Evolutionary conservation across 495 filamentous ascomycete genomes (phyloP).

Genomic region (Hypoxylon intermedium): DNA sequence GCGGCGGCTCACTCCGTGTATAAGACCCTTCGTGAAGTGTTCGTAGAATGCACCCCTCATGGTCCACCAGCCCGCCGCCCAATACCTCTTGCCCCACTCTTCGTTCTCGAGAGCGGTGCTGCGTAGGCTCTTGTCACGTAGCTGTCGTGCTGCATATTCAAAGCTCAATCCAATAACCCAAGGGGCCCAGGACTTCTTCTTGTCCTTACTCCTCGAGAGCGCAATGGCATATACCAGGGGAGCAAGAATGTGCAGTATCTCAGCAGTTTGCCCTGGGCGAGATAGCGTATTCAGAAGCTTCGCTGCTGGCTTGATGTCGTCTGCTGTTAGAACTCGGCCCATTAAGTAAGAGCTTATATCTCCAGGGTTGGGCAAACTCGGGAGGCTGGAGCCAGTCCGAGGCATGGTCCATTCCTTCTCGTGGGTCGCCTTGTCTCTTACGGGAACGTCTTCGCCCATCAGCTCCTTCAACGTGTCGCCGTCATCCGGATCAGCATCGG

Average conservation of each 20-base stretch:
- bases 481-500: conserved; percentile 53
- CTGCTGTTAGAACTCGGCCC: conserved; percentile 89
- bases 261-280: conserved; percentile 75
- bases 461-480: conserved; percentile 50
- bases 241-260: conserved; percentile 87
- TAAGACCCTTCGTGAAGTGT: conserved; percentile 83
- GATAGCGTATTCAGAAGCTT: conserved; percentile 79
- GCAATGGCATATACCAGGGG: conserved; percentile 89
- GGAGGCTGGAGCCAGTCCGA: conserved; percentile 83
- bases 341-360: conserved; percentile 87
- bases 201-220: conserved; percentile 69
- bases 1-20: conserved; percentile 72
- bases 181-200: conserved; percentile 79
- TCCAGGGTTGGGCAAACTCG: conserved; percentile 75
- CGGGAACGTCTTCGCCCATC: conserved; percentile 39
- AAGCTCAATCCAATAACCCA: conserved; percentile 89
- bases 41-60: conserved; percentile 97
- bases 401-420: conserved; percentile 89
- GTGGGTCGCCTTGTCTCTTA: conserved; percentile 29
- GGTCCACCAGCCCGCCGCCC: conserved; percentile 92
- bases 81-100: conserved; percentile 82
- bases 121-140: conserved; percentile 76
- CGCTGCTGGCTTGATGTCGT: conserved; percentile 91
- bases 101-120: conserved; percentile 86
- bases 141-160: conserved; percentile 84